Evolutionary conservation across 2,329 filamentous ascomycete genomes (phyloP).

Genomic region (Penicillium rolfsii): DNA sequence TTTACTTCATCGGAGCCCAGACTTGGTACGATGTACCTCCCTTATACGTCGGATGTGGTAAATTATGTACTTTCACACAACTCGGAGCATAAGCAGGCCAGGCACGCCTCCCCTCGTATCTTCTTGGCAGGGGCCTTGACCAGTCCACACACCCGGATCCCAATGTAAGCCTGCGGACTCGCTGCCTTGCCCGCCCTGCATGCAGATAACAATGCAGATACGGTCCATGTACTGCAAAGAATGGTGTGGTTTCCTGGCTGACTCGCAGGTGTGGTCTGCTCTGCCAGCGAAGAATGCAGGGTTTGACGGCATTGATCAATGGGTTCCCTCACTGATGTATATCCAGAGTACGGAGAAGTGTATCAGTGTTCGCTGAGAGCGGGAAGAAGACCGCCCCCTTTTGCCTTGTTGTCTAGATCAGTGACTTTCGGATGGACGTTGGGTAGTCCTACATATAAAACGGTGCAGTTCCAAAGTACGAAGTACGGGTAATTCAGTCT

Average conservation of each 20-base stretch:
- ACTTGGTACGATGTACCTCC: background rate
- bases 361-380: background rate
- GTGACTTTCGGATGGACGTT: background rate
- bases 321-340: too few species aligned
- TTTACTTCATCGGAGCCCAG: background rate
- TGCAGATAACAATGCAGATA: slow-evolving; percentile 27
- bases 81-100: background rate
- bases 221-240: slow-evolving; percentile 10
- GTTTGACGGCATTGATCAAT: too few species aligned
- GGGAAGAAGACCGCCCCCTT: background rate
- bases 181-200: slow-evolving; percentile 9
- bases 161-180: background rate
- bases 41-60: background rate
- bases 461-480: background rate
- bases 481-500: background rate
- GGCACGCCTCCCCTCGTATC: background rate
- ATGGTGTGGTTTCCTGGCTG: background rate
- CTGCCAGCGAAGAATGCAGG: too few species aligned
- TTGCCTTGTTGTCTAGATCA: background rate
- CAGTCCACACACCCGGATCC: background rate
- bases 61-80: too few species aligned
- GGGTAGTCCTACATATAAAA: background rate
- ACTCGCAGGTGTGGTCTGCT: too few species aligned
- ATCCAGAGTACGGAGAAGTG: too few species aligned
- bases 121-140: background rate